Conservation (phyloP, 2,329 filamentous ascomycete species). For the Fonsecaea erecta region DNA sequence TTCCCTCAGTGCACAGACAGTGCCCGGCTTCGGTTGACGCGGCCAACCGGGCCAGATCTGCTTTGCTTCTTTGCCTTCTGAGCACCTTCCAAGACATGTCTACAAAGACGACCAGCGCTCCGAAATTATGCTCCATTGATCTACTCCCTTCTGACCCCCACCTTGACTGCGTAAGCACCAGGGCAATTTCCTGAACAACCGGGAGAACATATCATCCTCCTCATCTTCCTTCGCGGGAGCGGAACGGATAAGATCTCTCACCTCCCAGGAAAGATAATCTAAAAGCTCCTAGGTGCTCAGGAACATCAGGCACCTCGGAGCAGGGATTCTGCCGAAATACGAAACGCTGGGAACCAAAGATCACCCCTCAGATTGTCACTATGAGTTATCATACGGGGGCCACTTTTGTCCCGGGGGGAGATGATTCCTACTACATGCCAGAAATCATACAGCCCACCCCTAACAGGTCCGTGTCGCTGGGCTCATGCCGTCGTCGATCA, state of each 20-base stretch:
- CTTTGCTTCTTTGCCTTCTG: not conserved
- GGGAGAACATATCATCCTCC: slow-evolving; percentile 3
- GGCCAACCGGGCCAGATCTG: slow-evolving; percentile 8
- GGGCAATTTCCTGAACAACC: slow-evolving; percentile 8
- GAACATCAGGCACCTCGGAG: slow-evolving; percentile 13
- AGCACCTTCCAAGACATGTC: slow-evolving; percentile 23
- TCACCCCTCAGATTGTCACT: not conserved
- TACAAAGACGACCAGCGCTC: slow-evolving; percentile 15
- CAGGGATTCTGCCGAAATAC: slow-evolving; percentile 9
- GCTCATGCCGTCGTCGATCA: slow-evolving; percentile 52
- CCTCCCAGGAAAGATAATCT: not conserved
- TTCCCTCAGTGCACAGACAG: not conserved
- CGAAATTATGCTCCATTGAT: slow-evolving; percentile 29
- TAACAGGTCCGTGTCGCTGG: slow-evolving; percentile 61
- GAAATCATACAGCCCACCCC: slow-evolving; percentile 72
- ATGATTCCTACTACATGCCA: slow-evolving; percentile 71
- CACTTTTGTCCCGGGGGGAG: slow-evolving; percentile 70
- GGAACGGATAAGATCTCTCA: slow-evolving; percentile 3
- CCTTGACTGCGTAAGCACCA: slow-evolving; percentile 22
- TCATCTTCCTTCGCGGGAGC: not conserved
- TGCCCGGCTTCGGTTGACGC: slow-evolving; percentile 5
- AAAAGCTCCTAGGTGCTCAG: not conserved
- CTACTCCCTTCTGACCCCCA: slow-evolving; percentile 12
- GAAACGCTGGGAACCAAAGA: not conserved
- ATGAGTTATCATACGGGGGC: slow-evolving; percentile 51